Evolutionary conservation across 169 alveolate genomes (phyloP).

Genomic region (Fabrea salina): DNA sequence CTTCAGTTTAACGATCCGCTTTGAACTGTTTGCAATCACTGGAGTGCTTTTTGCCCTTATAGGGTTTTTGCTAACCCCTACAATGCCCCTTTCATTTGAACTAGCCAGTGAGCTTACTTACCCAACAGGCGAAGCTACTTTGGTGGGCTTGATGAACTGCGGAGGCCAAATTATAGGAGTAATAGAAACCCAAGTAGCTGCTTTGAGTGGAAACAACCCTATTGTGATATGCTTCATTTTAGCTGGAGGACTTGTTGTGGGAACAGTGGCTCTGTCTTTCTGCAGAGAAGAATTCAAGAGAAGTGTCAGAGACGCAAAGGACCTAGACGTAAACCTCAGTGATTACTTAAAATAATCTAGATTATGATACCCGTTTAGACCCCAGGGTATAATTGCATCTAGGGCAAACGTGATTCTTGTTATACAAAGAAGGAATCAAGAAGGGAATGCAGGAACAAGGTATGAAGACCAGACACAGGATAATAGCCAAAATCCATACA

Average conservation of each 20-base stretch:
- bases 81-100: constrained; percentile 44
- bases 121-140: constrained; percentile 55
- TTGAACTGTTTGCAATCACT: constrained; percentile 4
- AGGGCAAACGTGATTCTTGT: too few relatives aligned
- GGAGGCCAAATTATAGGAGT: constrained; percentile 46
- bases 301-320: not conserved
- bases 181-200: constrained; percentile 24
- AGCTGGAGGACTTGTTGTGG: not conserved
- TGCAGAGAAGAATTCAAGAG: not conserved
- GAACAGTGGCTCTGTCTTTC: not conserved
- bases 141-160: constrained; percentile 50
- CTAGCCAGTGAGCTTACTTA: constrained; percentile 47
- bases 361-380: too few relatives aligned
- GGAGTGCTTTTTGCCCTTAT: constrained; percentile 37
- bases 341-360: too few relatives aligned
- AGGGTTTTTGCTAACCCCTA: constrained; percentile 35
- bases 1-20: not conserved
- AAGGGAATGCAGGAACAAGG: too few relatives aligned
- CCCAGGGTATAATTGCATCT: too few relatives aligned
- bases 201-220: not conserved
- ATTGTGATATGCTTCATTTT: not conserved
- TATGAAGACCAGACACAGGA: too few relatives aligned
- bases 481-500: too few relatives aligned
- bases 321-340: too few relatives aligned
- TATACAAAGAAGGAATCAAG: too few relatives aligned